Conservation (phyloP, 2,329 filamentous ascomycete genomes). For the Aspergillus latus region DNA sequence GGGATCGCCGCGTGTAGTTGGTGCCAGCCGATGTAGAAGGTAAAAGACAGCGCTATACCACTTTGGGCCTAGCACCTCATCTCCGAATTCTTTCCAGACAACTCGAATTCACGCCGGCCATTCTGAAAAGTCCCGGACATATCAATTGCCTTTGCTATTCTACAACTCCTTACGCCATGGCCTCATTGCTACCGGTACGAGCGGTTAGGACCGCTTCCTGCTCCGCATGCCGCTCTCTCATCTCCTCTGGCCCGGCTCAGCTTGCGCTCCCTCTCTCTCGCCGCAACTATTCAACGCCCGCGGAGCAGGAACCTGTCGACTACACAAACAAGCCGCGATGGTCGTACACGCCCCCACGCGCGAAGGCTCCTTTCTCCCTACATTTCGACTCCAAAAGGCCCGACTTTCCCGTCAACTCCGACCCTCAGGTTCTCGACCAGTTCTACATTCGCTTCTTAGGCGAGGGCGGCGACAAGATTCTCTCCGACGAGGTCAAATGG, state of each 20-base stretch:
- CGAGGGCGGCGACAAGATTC: conserved; percentile 65
- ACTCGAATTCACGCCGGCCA: conserved; percentile 20
- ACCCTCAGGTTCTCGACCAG: conserved; percentile 70
- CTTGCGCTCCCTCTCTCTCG: conserved; percentile 22
- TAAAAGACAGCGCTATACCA: conserved; percentile 14
- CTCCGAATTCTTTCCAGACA: conserved; percentile 29
- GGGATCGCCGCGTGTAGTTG: not conserved
- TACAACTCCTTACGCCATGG: conserved; percentile 40
- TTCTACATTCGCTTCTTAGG: conserved; percentile 79
- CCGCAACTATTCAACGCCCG: conserved; percentile 31
- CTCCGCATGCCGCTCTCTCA: conserved; percentile 31
- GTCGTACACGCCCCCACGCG: conserved; percentile 66
- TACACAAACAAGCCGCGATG: conserved; percentile 59
- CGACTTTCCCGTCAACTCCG: conserved; percentile 68
- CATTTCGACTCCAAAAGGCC: conserved; percentile 35
- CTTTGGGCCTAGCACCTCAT: conserved; percentile 23
- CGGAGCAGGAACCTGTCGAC: conserved; percentile 32
- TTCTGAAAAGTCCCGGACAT: conserved; percentile 18
- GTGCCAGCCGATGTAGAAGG: conserved; percentile 7
- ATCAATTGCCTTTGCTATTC: conserved; percentile 17
- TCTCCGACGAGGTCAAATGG: conserved; percentile 95
- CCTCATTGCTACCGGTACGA: conserved; percentile 49
- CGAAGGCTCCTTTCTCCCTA: conserved; percentile 64
- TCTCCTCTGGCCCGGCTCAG: conserved; percentile 17
- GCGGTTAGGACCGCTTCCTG: conserved; percentile 39